Conservation (phyloP, 202 grass and related monocot genomes). For the Musa balbisiana region DNA sequence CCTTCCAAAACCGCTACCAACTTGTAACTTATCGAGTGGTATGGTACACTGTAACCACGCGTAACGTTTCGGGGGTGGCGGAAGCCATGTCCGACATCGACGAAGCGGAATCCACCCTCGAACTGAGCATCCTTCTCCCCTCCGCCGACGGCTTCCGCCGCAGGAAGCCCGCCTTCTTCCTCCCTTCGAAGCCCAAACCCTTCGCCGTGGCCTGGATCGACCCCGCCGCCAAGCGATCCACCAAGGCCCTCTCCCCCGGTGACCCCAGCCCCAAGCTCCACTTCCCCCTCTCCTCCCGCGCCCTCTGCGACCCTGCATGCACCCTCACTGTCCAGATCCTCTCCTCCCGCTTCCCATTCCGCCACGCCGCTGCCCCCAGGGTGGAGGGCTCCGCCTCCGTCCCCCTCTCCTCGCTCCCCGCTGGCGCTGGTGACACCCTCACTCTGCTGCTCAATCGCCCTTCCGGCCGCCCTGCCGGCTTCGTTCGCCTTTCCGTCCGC, state of each 20-base stretch:
- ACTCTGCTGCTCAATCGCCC: slow-evolving; percentile 19
- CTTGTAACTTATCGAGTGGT: no score
- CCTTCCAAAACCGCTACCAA: not conserved
- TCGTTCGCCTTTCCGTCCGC: slow-evolving; percentile 14
- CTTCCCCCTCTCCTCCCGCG: slow-evolving; percentile 19
- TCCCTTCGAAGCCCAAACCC: slow-evolving; percentile 24
- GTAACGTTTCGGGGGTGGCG: not conserved
- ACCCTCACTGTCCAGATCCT: slow-evolving; percentile 25
- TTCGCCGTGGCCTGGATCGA: slow-evolving; percentile 33
- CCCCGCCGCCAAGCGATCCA: slow-evolving; percentile 26
- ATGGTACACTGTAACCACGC: not conserved
- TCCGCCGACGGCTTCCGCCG: slow-evolving; percentile 14
- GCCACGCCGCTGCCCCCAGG: not conserved
- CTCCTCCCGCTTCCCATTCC: slow-evolving; percentile 10
- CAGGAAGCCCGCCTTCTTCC: not conserved
- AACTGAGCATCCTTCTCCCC: slow-evolving; percentile 18
- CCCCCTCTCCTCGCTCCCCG: slow-evolving; percentile 14
- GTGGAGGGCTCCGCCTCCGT: slow-evolving; percentile 5
- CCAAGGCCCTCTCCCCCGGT: not conserved
- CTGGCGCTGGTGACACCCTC: slow-evolving; percentile 5
- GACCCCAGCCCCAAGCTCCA: slow-evolving; percentile 18
- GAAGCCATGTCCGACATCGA: not conserved
- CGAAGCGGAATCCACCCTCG: slow-evolving; percentile 23
- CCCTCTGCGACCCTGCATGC: slow-evolving; percentile 10
- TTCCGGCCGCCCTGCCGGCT: slow-evolving; percentile 19